Conservation (phyloP, 305 asterid genomes). For the Fraxinus latifolia region DNA sequence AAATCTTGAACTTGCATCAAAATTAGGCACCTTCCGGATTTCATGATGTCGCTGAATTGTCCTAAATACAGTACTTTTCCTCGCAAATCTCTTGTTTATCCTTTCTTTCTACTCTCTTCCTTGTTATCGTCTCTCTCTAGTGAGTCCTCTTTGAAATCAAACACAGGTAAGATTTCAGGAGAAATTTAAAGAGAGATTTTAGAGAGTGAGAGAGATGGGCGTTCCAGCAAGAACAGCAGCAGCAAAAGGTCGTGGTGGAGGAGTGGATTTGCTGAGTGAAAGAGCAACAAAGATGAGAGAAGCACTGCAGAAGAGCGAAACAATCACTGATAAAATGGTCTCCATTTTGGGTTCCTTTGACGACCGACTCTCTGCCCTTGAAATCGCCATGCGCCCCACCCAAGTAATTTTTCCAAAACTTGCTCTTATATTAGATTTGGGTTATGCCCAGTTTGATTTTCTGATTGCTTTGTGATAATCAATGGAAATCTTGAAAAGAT, state of each 20-base stretch:
- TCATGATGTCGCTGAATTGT: neutral
- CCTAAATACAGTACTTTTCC: neutral
- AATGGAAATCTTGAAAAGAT: neutral
- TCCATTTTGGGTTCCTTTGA: slow-evolving; percentile 88
- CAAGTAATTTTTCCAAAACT: slow-evolving; percentile 46
- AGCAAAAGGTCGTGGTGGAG: slow-evolving; percentile 25
- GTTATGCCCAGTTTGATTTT: slow-evolving; percentile 18
- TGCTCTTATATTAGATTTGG: slow-evolving; percentile 15
- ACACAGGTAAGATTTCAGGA: slow-evolving; percentile 2
- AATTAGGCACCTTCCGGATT: neutral
- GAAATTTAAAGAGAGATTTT: slow-evolving; percentile 16
- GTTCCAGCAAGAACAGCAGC: slow-evolving; percentile 40
- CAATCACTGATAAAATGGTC: slow-evolving; percentile 85
- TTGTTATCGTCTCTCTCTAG: slow-evolving; percentile 26
- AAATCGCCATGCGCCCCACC: slow-evolving; percentile 98
- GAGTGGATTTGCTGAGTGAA: slow-evolving; percentile 57
- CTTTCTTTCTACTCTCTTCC: slow-evolving; percentile 25
- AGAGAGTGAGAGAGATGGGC: slow-evolving; percentile 37
- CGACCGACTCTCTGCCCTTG: slow-evolving; percentile 88
- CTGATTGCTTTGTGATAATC: slow-evolving; percentile 10
- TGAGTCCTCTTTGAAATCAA: slow-evolving; percentile 8
- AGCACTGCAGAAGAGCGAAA: slow-evolving; percentile 74
- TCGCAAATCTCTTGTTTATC: neutral
- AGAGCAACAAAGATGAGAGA: slow-evolving; percentile 81
- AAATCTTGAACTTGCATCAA: neutral